These are phyloP conservation scores for Dendrocalamus sinicus DNA, from an alignment of 176 grass and related monocot species.

Conservation along the genomic window DNA sequence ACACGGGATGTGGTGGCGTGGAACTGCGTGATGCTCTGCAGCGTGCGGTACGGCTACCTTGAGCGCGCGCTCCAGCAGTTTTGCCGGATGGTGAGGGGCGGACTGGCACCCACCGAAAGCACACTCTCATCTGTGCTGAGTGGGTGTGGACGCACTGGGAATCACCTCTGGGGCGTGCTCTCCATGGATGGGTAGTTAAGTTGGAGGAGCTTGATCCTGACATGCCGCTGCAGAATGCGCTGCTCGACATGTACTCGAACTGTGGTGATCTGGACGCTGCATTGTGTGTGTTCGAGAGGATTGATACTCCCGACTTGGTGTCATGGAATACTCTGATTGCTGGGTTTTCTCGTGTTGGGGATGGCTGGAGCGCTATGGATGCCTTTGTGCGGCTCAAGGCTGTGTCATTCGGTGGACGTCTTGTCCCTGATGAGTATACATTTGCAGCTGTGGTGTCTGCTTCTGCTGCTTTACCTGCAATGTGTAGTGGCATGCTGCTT, in stretches of 20 bases:
- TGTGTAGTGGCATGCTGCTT: slow-evolving; percentile 66
- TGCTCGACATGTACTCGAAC: slow-evolving; percentile 80
- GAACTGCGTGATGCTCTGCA: slow-evolving; percentile 76
- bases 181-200: slow-evolving; percentile 79
- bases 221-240: slow-evolving; percentile 65
- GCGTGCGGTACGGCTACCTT: slow-evolving; percentile 58
- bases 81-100: slow-evolving; percentile 46
- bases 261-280: slow-evolving; percentile 62
- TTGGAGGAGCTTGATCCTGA: slow-evolving; percentile 67
- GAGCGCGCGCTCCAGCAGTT: slow-evolving; percentile 54
- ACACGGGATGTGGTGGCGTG: slow-evolving; percentile 67
- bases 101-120: slow-evolving; percentile 55
- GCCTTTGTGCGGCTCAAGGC: slow-evolving; percentile 59
- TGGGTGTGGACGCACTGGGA: slow-evolving; percentile 48
- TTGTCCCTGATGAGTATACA: slow-evolving; percentile 73
- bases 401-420: slow-evolving; percentile 5
- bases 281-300: slow-evolving; percentile 61
- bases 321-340: slow-evolving; percentile 92
- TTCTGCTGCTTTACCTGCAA: slow-evolving; percentile 62
- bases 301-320: slow-evolving; percentile 59
- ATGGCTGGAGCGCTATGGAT: slow-evolving; percentile 63
- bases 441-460: slow-evolving; percentile 74
- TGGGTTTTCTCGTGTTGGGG: slow-evolving; percentile 59
- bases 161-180: slow-evolving; percentile 42
- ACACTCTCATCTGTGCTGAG: slow-evolving; percentile 62